Base-by-base conservation (phyloP, 768 basidiomycete species). In the Saitozyma podzolica region DNA sequence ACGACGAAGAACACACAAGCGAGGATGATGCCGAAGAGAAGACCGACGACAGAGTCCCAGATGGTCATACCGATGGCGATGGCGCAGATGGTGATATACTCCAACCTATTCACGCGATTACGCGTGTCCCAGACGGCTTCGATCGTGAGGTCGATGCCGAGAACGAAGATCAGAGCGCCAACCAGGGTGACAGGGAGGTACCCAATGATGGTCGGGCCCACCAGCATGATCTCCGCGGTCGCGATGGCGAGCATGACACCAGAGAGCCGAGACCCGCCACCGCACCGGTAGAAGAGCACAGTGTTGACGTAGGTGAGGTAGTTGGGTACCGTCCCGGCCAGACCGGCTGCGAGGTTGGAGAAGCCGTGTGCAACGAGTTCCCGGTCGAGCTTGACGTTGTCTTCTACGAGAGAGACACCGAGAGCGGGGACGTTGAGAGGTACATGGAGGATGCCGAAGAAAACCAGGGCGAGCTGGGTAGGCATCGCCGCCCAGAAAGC, bases 1-100 rank as follows among this genome's bases (percentile, higher is more conserved):
- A 98, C 84, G n/a, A 99, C 95, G 73, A 99, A 99, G 82, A 95
- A 96, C 79, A 97, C 78, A 88, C 92, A 96, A 70, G 91, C 91
- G 60, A 92, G 86, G 59, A 95, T 82, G 72, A 98, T 91, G 6
- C 95, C 95, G 70, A 94, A 91, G 2, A 94, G 79, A 0, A 99
- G 90, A 0, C 95, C 95, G 67, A 89, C 86, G 7, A 97, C 93
- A 71, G 97, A 97, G 80, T 97, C 93, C 87, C 75, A 79, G n/a
- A n/a, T n/a, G n/a, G n/a, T 94, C 95, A 97, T 98, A 62, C 87
- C 88, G 29, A 94, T 82, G n/a, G 81, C 73, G 64, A 82, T 77
- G 48, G 70, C 72, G 73, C 80, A 81, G 55, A 82, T 81, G 9
- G 82, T 82, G 56, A 78, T 66, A 58, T 81, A 82, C 51, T 81